Evolutionary conservation across 2,329 filamentous ascomycete species (phyloP), one percentile per base, ranked within the genome.

Genomic region (Hymenoscyphus repandus): DNA sequence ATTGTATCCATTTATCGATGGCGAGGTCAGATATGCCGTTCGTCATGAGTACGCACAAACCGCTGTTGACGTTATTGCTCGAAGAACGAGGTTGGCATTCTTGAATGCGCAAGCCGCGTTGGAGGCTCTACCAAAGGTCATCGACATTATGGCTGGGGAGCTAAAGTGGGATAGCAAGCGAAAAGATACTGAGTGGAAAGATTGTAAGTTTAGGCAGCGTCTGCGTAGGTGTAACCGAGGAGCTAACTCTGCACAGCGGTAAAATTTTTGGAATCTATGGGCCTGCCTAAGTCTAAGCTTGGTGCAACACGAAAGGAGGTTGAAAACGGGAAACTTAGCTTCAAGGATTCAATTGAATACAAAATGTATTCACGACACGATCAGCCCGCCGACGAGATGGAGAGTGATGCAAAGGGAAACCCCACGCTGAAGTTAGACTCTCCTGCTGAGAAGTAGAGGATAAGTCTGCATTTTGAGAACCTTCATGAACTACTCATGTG

Each of bases 11-110:
- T 96, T 93, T 68, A 82, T 96, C 22, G 91, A 96, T 64, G 90
- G 90, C 44, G 92, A 97, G 72, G 79, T 96, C 37, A 82, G 90
- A 49, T 96, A 96, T 67, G 90, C 90, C 20, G 83, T 95, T 37
- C 77, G 84, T 45, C 85, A 95, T 69, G 92, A 96, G 72, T 95
- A 95, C 64, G 92, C 92, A 3, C 88, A 95, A 69, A 95, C 89
- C 2, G 89, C 90, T 1, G 85, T 91, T 13, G 91, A 96, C 66
- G 86, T 96, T 11, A 75, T 96, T 42, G 91, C 90, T 2, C 80
- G 92, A 52, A 79, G 91, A 55, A 96, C 88, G 37, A 78, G 92
- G 50, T 72, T 96, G 50, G 88, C 90, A 7, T 97, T 96, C 73
- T 72, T 96, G 59, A 96, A 96, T 66, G 90, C 90, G 5, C 89